These are phyloP conservation scores for Phytophthora kernoviae DNA, from an alignment of 352 stramenopile species.

Conservation along the genomic window DNA sequence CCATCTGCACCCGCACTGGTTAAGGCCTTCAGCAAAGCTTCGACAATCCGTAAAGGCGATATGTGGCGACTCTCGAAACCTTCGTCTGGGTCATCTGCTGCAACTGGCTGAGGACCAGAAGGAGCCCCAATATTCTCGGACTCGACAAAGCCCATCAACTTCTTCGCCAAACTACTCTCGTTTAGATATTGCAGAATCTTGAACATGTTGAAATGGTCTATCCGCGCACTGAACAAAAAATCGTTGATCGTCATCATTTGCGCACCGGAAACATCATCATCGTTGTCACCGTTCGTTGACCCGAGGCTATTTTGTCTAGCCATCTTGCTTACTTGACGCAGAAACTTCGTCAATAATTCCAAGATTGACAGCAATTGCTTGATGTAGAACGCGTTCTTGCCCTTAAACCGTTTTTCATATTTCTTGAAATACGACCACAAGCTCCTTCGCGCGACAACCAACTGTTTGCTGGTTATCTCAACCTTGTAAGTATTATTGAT, in stretches of 20 bases:
- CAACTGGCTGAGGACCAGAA: neutral
- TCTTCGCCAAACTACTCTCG: conserved; percentile 83
- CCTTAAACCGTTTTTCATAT: conserved; percentile 88
- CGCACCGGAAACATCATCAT: conserved; percentile 29
- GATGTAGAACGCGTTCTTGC: conserved; percentile 90
- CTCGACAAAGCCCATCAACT: conserved; percentile 82
- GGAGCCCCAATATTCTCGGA: conserved; percentile 23
- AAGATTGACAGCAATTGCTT: conserved; percentile 86
- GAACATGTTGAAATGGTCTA: conserved; percentile 92
- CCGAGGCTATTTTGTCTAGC: conserved; percentile 1
- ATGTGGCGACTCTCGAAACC: conserved; percentile 74
- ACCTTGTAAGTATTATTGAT: conserved; percentile 93
- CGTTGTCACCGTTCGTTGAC: conserved; percentile 14
- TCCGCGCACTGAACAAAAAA: conserved; percentile 78
- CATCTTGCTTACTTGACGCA: conserved; percentile 56
- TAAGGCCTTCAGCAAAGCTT: conserved; percentile 77
- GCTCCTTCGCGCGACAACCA: conserved; percentile 69
- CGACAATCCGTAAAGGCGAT: conserved; percentile 83
- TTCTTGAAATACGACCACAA: conserved; percentile 90
- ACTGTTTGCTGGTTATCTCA: conserved; percentile 71
- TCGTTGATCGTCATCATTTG: conserved; percentile 87
- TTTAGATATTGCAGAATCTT: conserved; percentile 86
- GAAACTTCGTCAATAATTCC: conserved; percentile 77
- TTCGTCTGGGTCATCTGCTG: conserved; percentile 35
- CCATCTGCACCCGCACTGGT: conserved; percentile 74